Evolutionary conservation across 73 alveolate species (phyloP).

Genomic region (Paramecium sexaurelia): DNA sequence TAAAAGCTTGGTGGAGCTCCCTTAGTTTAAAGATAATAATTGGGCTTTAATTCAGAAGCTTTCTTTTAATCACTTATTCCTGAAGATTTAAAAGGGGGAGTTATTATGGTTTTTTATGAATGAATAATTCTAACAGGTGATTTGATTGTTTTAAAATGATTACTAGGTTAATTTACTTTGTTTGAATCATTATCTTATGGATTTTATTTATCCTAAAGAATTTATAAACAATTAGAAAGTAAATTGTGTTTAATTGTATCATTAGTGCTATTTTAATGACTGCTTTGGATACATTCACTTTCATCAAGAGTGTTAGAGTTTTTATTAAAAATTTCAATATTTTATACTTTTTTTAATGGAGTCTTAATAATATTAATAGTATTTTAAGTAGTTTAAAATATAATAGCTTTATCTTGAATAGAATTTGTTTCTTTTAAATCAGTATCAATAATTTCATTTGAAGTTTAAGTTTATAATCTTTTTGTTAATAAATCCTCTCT

Average conservation of each 20-base stretch:
- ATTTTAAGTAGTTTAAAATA: background rate
- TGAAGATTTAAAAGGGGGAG: background rate
- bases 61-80: background rate
- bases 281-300: background rate
- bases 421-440: background rate
- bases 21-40: background rate
- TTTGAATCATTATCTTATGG: background rate
- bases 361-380: background rate
- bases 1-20: background rate
- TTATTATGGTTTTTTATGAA: background rate
- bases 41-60: background rate
- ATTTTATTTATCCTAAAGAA: background rate
- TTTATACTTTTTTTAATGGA: background rate
- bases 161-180: background rate
- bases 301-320: background rate
- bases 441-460: background rate
- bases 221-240: background rate
- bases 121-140: background rate
- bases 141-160: background rate
- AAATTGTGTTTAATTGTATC: constrained; percentile 14
- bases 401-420: background rate
- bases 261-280: constrained; percentile 1
- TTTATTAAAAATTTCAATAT: background rate
- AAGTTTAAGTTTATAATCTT: background rate
- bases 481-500: background rate